Base-by-base conservation (phyloP, 306 rosid genomes). In the Gleditsia sinensis region DNA sequence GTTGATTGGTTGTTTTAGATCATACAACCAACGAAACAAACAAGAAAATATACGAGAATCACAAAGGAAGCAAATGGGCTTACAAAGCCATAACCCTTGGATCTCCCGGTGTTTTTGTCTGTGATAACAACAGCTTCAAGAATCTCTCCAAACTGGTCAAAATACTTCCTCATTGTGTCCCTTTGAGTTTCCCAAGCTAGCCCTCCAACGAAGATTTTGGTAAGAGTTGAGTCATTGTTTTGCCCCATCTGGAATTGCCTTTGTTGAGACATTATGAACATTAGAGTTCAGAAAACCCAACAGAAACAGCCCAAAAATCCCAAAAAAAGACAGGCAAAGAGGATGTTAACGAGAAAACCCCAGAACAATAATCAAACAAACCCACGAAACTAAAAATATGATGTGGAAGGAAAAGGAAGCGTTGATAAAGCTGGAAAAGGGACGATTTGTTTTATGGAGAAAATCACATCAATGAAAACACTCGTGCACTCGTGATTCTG, bases 51-150 rank as follows among this genome's bases (percentile, higher is more conserved):
- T 14, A 7, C 2, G 37, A 7, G 8, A 57, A 28, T 28, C 1
- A 57, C 1, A 2, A 30, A 53, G 42, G 63, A 67, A 49, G 19
- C 10, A 71, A 62, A 69, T 39, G 61, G 8, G 54, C 93, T 84
- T 92, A 94, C 98, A 88, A 94, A 94, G 77, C 98, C 98, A 59
- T 94, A 94, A 20, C 98, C 98, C 82, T 94, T 94, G 88, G 97
- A 94, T 87, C 98, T 94, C 49, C 98, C 98, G 27, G 91, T 88
- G 86, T 88, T 83, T 67, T 94, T 94, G 69, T 94, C 97, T 14
- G 95, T 88, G 69, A 94, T 94, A 27, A 94, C 97, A 78, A 92
- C 98, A 87, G 97, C 98, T 68, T 94, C 98, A 33, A 91, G 70
- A 81, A 94, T 94, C 79, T 94, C 96, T 33, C 98, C 98, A 82